These are phyloP conservation scores for Dothistroma septosporum DNA, from an alignment of 2,329 filamentous ascomycete genomes.

Conservation along the genomic window DNA sequence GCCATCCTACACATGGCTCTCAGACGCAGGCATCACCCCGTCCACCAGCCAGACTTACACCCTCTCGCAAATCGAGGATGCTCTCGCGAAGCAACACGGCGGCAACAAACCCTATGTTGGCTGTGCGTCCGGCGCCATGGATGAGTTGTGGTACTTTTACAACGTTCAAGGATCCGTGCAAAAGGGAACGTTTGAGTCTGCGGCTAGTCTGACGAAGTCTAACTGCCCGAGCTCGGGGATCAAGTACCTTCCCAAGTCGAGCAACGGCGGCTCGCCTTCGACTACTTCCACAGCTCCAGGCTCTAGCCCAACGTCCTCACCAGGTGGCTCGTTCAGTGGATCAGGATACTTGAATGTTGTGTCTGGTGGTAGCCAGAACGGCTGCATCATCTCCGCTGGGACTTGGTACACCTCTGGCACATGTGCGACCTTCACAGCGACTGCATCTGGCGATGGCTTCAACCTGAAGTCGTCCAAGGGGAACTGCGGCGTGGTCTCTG, in stretches of 20 bases:
- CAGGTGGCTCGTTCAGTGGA: conserved; percentile 49
- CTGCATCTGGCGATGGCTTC: conserved; percentile 46
- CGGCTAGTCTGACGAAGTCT: conserved; percentile 52
- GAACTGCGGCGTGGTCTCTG: conserved; percentile 52
- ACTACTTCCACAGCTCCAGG: conserved; percentile 24
- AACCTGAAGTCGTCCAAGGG: conserved; percentile 58
- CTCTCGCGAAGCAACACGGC: conserved; percentile 51
- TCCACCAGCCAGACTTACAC: conserved; percentile 56
- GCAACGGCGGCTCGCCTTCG: conserved; percentile 30
- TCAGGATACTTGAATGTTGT: conserved; percentile 58
- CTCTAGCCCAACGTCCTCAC: conserved; percentile 31
- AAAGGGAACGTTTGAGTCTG: conserved; percentile 57
- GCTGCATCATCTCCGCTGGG: conserved; percentile 65
- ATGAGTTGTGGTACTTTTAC: conserved; percentile 61
- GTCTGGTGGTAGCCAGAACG: conserved; percentile 47
- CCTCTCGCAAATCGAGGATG: conserved; percentile 54
- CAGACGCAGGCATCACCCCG: conserved; percentile 57
- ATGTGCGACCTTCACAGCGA: conserved; percentile 62
- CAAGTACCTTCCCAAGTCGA: conserved; percentile 59
- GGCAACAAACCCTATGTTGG: conserved; percentile 58
- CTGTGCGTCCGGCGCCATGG: conserved; percentile 47
- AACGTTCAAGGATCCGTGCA: conserved; percentile 58
- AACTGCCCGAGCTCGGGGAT: conserved; percentile 61
- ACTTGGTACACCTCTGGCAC: conserved; percentile 65
- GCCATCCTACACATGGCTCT: conserved; percentile 60